Conservation (phyloP, 2,329 filamentous ascomycete species). For the Exophiala spinifera region DNA sequence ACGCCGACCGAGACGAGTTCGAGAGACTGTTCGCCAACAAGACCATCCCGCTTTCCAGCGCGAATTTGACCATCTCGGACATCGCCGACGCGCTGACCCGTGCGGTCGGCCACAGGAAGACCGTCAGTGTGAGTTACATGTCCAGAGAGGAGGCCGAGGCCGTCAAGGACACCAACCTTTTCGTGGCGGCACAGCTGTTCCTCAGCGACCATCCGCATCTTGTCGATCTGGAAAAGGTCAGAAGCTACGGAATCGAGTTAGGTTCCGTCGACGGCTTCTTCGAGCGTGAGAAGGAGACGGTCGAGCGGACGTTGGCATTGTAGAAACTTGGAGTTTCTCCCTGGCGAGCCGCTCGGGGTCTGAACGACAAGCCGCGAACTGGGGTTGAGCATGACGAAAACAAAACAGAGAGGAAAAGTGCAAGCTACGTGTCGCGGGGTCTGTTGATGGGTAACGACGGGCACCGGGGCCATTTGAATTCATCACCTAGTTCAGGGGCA, state of each 20-base stretch:
- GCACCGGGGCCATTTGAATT: too few relatives aligned
- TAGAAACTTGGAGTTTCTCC: background rate
- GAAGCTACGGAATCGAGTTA: constrained; percentile 4
- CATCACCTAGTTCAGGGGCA: too few relatives aligned
- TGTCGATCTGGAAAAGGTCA: constrained; percentile 9
- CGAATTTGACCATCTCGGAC: constrained; percentile 3
- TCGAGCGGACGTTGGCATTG: constrained; percentile 4
- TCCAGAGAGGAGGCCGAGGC: constrained; percentile 4
- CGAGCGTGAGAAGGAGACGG: constrained; percentile 1
- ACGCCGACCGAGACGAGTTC: background rate
- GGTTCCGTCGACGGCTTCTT: constrained; percentile 12
- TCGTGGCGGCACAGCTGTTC: constrained; percentile 9
- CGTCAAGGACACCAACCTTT: background rate
- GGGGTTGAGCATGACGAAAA: too few relatives aligned
- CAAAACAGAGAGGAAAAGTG: too few relatives aligned
- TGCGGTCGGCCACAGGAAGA: constrained; percentile 1
- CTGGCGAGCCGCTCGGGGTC: too few relatives aligned
- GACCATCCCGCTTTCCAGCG: constrained; percentile 4
- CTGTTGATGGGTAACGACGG: too few relatives aligned
- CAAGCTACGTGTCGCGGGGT: too few relatives aligned
- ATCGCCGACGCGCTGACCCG: constrained; percentile 3
- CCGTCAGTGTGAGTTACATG: constrained; percentile 6
- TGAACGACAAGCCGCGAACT: too few relatives aligned
- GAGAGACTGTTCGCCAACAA: constrained; percentile 4
- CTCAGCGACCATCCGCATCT: background rate